Evolutionary conservation across 306 rosid genomes (phyloP), one percentile per base, ranked within the genome.

Genomic region (Pterocarpus macrocarpus): DNA sequence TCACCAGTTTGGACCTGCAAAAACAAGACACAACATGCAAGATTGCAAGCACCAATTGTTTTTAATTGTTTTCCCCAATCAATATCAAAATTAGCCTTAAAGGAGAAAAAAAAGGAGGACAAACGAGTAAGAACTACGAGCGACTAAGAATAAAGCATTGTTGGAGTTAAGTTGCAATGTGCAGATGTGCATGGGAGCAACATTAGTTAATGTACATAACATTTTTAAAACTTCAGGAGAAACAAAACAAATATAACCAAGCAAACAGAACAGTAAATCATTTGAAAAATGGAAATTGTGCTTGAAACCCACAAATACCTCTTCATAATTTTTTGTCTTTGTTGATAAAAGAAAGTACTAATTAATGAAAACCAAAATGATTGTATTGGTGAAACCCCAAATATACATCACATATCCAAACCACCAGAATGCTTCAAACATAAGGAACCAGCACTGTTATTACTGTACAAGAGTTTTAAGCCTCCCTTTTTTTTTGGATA

Each of bases 1-100:
- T 89, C 96, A 72, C 96, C 94, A 50, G 94, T 95, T 81, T 88
- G 94, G 73, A 95, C 91, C 98, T 95, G 92, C 75, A 79, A 86
- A 87, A 71, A 78, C 64, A 84, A 82, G 76, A 14, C 67, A 84
- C 52, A 52, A 69, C 65, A 69, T 62, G 28, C 35, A n/a, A n/a
- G n/a, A n/a, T n/a, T n/a, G n/a, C n/a, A 49, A 75, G 65, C 0
- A 65, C 36, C 61, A 55, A 44, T 73, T 67, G 36, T n/a, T 63
- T 58, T 36, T 6, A 44, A 39, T 55, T 61, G 44, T 62, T 56
- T 36, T 61, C 76, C 73, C 17, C 52, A 75, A 58, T 52, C 71
- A n/a, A 79, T 79, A 70, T 57, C 39, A 65, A 49, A 28, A 44
- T 34, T 45, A 55, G 69, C 44, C 64, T 76, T 33, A 17, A 41